phyloP scores from a whole-genome alignment of 108 stramenopile species.

The Stephanodiscus minutulus region DNA sequence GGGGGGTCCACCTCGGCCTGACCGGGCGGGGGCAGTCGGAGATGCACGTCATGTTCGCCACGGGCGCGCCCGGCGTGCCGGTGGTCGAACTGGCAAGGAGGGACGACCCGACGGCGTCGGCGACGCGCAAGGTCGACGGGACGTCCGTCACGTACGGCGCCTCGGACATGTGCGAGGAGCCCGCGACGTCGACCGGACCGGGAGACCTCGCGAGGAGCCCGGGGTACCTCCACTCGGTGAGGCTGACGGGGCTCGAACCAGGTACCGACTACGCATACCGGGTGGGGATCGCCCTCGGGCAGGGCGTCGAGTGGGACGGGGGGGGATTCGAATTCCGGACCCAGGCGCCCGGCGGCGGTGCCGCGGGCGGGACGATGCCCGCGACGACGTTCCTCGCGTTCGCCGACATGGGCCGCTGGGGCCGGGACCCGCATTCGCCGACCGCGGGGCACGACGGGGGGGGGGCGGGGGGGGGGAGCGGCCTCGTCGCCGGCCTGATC shows the following conservation, averaged over 20 bases:
- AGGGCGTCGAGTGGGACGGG: constrained; percentile 40
- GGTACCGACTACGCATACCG: constrained; percentile 62
- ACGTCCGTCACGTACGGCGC: constrained; percentile 60
- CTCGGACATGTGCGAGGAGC: constrained; percentile 68
- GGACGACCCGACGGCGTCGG: neutral
- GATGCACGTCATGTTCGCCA: constrained; percentile 65
- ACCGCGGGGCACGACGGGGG: constrained; percentile 18
- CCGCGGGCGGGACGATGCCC: neutral
- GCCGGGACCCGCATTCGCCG: constrained; percentile 19
- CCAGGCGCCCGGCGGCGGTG: constrained; percentile 13
- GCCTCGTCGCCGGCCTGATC: constrained; percentile 44
- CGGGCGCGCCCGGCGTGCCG: constrained; percentile 52
- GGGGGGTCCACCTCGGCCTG: constrained; percentile 58
- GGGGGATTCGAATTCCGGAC: constrained; percentile 27
- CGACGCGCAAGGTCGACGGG: constrained; percentile 23
- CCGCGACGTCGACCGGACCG: constrained; percentile 60
- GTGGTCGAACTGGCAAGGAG: constrained; percentile 40
- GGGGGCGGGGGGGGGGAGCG: constrained; percentile 26
- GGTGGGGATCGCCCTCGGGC: constrained; percentile 49
- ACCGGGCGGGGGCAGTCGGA: constrained; percentile 23
- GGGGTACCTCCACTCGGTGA: constrained; percentile 61
- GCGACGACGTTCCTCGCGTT: constrained; percentile 63
- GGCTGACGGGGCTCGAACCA: constrained; percentile 45
- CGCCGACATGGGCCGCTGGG: constrained; percentile 67
- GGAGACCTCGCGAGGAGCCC: constrained; percentile 64